Evolutionary conservation across 2,329 filamentous ascomycete genomes (phyloP).

Genomic region (Chalaropsis thielavioides): DNA sequence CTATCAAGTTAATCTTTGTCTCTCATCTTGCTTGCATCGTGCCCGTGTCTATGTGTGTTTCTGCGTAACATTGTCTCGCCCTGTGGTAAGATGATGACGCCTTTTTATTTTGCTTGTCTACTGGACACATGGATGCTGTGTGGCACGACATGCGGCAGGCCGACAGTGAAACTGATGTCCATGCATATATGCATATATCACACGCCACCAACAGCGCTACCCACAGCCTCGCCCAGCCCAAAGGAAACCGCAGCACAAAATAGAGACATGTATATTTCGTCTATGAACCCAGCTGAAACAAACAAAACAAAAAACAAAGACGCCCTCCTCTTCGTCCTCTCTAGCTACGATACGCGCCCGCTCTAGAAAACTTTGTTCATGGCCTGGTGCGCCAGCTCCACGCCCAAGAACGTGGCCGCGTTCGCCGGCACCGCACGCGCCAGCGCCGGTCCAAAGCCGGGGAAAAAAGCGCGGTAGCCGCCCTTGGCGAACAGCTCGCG

Average conservation of each 20-base stretch:
- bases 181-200: no score
- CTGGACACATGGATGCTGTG: no score
- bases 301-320: background rate
- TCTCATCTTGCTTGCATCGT: background rate
- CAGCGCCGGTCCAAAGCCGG: constrained; percentile 83
- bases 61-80: background rate
- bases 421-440: constrained; percentile 90
- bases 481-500: constrained; percentile 69
- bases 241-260: no score
- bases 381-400: constrained; percentile 68
- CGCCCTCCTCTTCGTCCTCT: no score
- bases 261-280: background rate
- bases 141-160: no score
- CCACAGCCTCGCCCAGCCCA: no score
- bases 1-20: background rate
- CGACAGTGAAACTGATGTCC: no score
- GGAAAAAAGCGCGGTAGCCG: constrained; percentile 88
- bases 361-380: constrained; percentile 58
- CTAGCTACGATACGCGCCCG: background rate
- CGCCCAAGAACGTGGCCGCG: constrained; percentile 82
- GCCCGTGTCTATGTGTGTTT: background rate
- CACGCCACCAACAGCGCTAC: no score
- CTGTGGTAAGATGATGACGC: no score
- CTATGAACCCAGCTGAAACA: background rate
- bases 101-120: no score